Conservation (phyloP, 78 protist species). For the Polysphondylium violaceum region DNA sequence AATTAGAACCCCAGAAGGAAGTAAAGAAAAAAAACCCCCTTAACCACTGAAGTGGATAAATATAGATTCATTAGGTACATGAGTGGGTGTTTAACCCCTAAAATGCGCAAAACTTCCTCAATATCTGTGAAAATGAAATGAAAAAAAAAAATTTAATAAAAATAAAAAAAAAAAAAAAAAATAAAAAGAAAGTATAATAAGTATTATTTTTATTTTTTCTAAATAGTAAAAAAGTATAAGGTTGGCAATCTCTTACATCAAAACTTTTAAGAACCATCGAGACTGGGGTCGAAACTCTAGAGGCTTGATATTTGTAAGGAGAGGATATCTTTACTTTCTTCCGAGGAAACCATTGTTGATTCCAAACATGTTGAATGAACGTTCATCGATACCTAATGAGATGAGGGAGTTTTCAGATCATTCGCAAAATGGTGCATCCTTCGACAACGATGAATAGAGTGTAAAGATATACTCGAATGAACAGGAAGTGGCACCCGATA, state of each 20-base stretch:
- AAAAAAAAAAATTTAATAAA: too few species aligned
- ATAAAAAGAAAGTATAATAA: too few species aligned
- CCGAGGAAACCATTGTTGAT: conserved; percentile 58
- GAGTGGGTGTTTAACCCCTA: too few species aligned
- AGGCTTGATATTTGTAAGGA: conserved; percentile 18
- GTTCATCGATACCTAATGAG: conserved; percentile 51
- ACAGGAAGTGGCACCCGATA: conserved; percentile 32
- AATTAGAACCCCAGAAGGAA: too few species aligned
- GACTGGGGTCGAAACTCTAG: conserved; percentile 29
- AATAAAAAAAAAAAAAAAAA: too few species aligned
- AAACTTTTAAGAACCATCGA: conserved; percentile 60
- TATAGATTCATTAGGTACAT: too few species aligned
- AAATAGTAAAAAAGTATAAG: conserved; percentile 35
- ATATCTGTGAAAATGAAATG: too few species aligned
- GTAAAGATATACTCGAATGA: conserved; percentile 43
- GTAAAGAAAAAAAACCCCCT: too few species aligned
- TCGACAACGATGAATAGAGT: conserved; percentile 17
- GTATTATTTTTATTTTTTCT: too few species aligned
- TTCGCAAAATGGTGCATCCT: conserved; percentile 54
- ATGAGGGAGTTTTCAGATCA: conserved; percentile 61
- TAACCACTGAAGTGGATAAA: too few species aligned
- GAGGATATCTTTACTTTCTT: conserved; percentile 70
- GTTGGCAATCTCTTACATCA: conserved; percentile 76
- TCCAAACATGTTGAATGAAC: conserved; percentile 67
- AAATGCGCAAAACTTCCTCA: too few species aligned